phyloP scores from a whole-genome alignment of 495 filamentous ascomycete genomes.

The Penicillium herquei region DNA sequence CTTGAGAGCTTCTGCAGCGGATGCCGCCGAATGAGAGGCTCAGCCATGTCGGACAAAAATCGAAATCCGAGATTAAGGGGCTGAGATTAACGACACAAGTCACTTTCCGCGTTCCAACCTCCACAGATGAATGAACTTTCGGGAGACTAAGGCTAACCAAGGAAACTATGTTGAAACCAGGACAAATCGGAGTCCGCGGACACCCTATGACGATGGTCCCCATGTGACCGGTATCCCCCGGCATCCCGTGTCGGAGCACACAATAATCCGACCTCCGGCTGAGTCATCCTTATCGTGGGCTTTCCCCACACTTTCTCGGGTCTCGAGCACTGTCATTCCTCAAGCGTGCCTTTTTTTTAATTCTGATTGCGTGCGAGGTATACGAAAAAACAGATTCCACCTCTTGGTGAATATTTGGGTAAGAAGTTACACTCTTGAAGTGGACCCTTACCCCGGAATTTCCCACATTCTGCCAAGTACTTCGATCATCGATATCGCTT shows the following conservation, averaged over 20 bases:
- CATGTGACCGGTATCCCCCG: constrained; percentile 22
- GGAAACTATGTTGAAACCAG: neutral
- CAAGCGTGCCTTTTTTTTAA: constrained; percentile 1
- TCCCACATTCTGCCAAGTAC: neutral
- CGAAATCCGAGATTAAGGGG: neutral
- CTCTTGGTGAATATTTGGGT: neutral
- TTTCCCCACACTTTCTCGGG: constrained; percentile 25
- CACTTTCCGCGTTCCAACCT: neutral
- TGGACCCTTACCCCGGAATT: constrained; percentile 8
- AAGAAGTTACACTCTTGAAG: neutral
- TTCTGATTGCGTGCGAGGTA: neutral
- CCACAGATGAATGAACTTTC: constrained; percentile 2
- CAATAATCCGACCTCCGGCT: constrained; percentile 16
- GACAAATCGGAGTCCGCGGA: neutral
- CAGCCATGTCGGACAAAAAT: constrained; percentile 7
- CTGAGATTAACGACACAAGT: too few species aligned
- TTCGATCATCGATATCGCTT: constrained; percentile 10
- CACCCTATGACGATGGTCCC: constrained; percentile 5
- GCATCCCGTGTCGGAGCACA: constrained; percentile 15
- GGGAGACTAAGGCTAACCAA: neutral
- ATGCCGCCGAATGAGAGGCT: constrained; percentile 44
- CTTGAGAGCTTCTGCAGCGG: constrained; percentile 70
- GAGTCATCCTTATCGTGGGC: constrained; percentile 22
- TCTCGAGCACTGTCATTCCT: constrained; percentile 4
- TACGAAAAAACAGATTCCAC: neutral